These are phyloP conservation scores for Lipomyces spencermartinsiae DNA, from an alignment of 805 yeast species.

Conservation along the genomic window DNA sequence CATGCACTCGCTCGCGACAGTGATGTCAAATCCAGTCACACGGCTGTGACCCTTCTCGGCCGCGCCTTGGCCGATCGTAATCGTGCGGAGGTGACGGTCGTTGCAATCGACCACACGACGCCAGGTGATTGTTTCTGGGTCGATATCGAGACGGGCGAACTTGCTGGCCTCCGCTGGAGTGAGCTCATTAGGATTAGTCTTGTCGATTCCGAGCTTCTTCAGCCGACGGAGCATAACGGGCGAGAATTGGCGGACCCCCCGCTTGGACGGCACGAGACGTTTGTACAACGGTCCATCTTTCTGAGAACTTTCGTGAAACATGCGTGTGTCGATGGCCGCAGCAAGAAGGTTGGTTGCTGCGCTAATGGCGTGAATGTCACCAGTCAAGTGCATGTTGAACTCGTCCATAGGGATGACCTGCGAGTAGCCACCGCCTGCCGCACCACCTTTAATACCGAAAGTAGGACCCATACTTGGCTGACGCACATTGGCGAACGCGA, in stretches of 20 bases:
- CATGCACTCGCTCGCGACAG: conserved; percentile 96
- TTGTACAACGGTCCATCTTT: conserved; percentile 80
- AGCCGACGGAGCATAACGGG: conserved; percentile 79
- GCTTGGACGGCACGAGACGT: conserved; percentile 84
- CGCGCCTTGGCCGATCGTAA: conserved; percentile 89
- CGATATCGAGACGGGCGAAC: conserved; percentile 86
- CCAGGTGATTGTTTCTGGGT: conserved; percentile 88
- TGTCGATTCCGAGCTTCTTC: conserved; percentile 77
- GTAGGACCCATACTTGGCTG: conserved; percentile 99
- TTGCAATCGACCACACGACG: conserved; percentile 93
- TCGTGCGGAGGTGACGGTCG: conserved; percentile 87
- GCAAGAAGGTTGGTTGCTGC: conserved; percentile 93
- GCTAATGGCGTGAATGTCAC: conserved; percentile 95
- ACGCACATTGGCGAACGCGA: conserved; percentile 91
- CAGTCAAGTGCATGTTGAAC: conserved; percentile 95
- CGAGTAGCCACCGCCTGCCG: conserved; percentile 98
- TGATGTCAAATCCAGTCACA: conserved; percentile 90
- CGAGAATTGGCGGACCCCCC: conserved; percentile 80
- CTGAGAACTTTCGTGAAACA: conserved; percentile 92
- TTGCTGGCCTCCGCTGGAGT: conserved; percentile 73
- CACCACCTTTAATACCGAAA: conserved; percentile 98
- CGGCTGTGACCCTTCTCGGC: conserved; percentile 90
- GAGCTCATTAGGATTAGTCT: conserved; percentile 80
- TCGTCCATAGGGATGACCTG: conserved; percentile 99
- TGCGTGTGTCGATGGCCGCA: conserved; percentile 96